Evolutionary conservation across 768 basidiomycete species (phyloP).

Genomic region (Russula emetica): DNA sequence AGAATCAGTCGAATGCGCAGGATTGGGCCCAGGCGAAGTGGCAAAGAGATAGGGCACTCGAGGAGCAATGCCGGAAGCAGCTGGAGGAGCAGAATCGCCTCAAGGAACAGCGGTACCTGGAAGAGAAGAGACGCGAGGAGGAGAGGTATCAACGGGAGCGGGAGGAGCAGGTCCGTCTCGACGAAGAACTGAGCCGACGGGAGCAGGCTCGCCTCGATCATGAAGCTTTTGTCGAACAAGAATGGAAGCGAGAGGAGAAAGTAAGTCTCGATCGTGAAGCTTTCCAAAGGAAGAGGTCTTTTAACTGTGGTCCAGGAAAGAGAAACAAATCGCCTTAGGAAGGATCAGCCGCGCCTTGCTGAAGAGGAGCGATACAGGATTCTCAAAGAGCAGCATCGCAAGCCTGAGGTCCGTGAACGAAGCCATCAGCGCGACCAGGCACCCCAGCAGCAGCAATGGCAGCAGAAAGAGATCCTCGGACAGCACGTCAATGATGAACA

Average conservation of each 20-base stretch:
- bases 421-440: conserved; percentile 20
- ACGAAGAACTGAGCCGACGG: conserved; percentile 23
- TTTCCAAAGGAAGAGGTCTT: too few species aligned
- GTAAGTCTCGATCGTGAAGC: too few species aligned
- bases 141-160: conserved; percentile 10
- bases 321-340: conserved; percentile 11
- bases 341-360: conserved; percentile 15
- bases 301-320: too few species aligned
- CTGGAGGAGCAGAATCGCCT: conserved; percentile 1
- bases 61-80: conserved; percentile 19
- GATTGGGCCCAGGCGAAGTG: conserved; percentile 18
- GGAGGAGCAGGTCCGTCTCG: conserved; percentile 20
- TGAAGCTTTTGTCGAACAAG: conserved; percentile 15
- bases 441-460: conserved; percentile 35
- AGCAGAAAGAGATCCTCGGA: not conserved
- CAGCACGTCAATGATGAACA: conserved; percentile 34
- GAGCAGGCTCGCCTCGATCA: conserved; percentile 19
- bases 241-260: not conserved
- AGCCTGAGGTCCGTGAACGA: conserved; percentile 36
- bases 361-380: conserved; percentile 28
- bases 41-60: conserved; percentile 27
- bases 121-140: conserved; percentile 31
- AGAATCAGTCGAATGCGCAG: conserved; percentile 4
- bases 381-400: conserved; percentile 36
- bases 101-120: too few species aligned